These are phyloP conservation scores for Dryas alaskensis DNA, from an alignment of 306 rosid genomes.

Conservation along the genomic window DNA sequence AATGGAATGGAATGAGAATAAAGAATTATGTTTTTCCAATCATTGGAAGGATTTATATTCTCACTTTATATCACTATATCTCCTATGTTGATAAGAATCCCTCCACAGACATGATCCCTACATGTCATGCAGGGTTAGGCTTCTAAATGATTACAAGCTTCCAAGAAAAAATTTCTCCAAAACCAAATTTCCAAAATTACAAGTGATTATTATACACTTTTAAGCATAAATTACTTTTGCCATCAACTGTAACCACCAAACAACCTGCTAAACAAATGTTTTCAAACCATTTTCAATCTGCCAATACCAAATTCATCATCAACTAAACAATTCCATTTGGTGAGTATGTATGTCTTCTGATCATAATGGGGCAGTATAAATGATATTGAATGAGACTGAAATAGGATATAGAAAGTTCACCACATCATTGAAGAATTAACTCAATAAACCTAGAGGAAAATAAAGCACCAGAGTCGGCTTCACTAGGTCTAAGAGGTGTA, in stretches of 20 bases:
- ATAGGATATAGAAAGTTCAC: too few relatives aligned
- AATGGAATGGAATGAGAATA: constrained; percentile 39
- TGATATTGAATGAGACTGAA: not conserved
- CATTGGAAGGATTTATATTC: constrained; percentile 42
- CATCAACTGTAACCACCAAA: not conserved
- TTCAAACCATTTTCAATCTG: not conserved
- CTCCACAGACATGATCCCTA: constrained; percentile 35
- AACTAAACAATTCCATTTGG: not conserved
- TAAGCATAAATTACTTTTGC: not conserved
- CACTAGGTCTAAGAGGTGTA: too few relatives aligned
- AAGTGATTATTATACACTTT: not conserved
- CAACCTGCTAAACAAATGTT: constrained; percentile 11
- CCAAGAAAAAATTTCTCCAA: not conserved
- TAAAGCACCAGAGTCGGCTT: not conserved
- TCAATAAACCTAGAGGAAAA: too few relatives aligned
- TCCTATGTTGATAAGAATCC: constrained; percentile 49
- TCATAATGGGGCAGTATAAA: not conserved
- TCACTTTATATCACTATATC: constrained; percentile 23
- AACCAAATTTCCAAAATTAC: not conserved
- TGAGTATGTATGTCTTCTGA: not conserved
- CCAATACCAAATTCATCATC: not conserved
- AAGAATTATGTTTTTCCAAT: constrained; percentile 22
- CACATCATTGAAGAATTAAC: too few relatives aligned
- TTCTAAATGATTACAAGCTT: constrained; percentile 7
- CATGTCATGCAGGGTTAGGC: constrained; percentile 7